phyloP scores from a whole-genome alignment of 1,284 basidiomycete species.

The Boletus sp. region DNA sequence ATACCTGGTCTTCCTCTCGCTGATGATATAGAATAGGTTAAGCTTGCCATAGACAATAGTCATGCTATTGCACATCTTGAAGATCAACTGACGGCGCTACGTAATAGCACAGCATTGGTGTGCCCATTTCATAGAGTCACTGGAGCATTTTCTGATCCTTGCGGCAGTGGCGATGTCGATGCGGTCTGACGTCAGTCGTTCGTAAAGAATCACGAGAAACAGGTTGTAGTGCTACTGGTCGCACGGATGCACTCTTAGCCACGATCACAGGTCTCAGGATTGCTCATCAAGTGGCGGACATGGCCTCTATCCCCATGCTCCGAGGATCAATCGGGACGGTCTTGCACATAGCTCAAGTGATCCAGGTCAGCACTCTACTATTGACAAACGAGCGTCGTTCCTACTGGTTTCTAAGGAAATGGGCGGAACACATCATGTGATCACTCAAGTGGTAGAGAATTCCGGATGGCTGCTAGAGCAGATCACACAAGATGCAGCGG shows the following conservation, averaged over 20 bases:
- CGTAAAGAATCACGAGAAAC: not conserved
- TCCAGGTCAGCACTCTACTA: slow-evolving; percentile 7
- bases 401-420: slow-evolving; percentile 7
- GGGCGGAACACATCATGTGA: slow-evolving; percentile 18
- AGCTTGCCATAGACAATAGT: slow-evolving; percentile 6
- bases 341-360: not conserved
- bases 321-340: slow-evolving; percentile 13
- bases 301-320: slow-evolving; percentile 6
- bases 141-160: not conserved
- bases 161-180: slow-evolving; percentile 12
- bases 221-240: slow-evolving; percentile 1
- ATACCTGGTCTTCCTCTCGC: not conserved
- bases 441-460: slow-evolving; percentile 14
- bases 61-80: slow-evolving; percentile 14
- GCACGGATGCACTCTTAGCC: not conserved
- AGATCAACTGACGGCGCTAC: slow-evolving; percentile 4
- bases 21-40: slow-evolving; percentile 1
- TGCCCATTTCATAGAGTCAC: not conserved
- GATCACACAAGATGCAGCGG: slow-evolving; percentile 3
- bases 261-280: slow-evolving; percentile 13
- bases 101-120: not conserved
- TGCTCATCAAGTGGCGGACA: slow-evolving; percentile 12
- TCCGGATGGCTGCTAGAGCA: slow-evolving; percentile 20
- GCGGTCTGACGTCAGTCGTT: not conserved
- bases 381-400: not conserved